Conservation (phyloP, 495 filamentous ascomycete genomes). For the Schizothecium vesticola region DNA sequence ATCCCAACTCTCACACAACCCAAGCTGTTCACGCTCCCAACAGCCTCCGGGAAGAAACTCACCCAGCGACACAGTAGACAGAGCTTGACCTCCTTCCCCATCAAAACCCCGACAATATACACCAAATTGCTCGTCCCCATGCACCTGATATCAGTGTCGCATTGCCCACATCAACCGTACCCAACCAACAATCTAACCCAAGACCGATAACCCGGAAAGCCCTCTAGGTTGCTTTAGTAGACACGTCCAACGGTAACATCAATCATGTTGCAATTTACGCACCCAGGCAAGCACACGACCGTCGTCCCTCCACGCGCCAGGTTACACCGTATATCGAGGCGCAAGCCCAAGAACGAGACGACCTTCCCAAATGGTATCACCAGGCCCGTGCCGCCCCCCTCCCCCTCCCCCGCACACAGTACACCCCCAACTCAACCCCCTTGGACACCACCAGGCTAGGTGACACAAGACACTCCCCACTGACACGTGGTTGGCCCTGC, state of each 20-base stretch:
- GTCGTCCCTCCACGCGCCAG: neutral
- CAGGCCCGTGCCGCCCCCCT: neutral
- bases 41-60: neutral
- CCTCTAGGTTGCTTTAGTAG: neutral
- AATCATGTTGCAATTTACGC: neutral
- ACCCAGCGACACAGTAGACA: neutral
- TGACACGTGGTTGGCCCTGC: neutral
- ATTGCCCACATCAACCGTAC: neutral
- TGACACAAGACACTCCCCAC: neutral
- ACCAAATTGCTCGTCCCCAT: neutral
- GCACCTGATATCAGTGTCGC: neutral
- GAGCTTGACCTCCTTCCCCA: neutral
- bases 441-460: neutral
- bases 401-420: neutral
- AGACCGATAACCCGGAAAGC: neutral
- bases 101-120: neutral
- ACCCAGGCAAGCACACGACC: neutral
- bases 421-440: neutral
- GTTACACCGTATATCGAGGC: neutral
- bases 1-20: neutral
- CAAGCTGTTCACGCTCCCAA: neutral
- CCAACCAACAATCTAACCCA: neutral
- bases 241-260: neutral
- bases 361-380: neutral
- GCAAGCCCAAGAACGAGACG: neutral